A percentile compares a stretch with the other conserved stretches of the same genome.
Conservation (phyloP, 306 rosid genomes). For the Gillenia trifoliata region DNA sequence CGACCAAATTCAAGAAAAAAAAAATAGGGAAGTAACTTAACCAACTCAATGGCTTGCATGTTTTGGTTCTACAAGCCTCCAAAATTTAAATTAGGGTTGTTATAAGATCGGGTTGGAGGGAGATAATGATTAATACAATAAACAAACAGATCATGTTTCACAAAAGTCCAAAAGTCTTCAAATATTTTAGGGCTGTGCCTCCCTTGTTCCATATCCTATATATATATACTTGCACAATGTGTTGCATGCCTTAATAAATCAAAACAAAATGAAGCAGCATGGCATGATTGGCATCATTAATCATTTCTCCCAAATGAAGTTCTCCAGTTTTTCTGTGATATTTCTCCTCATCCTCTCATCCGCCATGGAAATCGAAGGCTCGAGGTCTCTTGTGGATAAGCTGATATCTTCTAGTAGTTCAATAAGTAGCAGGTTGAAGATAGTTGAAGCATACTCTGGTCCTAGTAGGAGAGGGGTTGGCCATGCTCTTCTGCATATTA, state of each 20-base stretch:
- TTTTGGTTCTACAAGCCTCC: not conserved
- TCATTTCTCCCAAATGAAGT: not conserved
- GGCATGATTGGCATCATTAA: constrained; percentile 2
- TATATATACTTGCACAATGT: not conserved
- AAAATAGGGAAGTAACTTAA: not conserved
- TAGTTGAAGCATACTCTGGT: constrained; percentile 52
- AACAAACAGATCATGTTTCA: constrained; percentile 9
- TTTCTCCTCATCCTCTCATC: constrained; percentile 23
- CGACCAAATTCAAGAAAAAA: not conserved
- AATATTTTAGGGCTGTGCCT: not conserved
- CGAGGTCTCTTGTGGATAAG: constrained; percentile 27
- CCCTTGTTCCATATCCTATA: not conserved
- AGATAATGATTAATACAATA: not conserved
- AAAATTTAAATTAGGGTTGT: not conserved
- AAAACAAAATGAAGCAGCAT: constrained; percentile 18
- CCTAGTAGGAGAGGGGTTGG: constrained; percentile 46
- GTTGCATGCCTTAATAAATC: not conserved
- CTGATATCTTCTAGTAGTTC: not conserved
- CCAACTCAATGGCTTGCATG: not conserved
- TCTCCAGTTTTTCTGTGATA: not conserved
- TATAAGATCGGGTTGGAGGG: constrained; percentile 4
- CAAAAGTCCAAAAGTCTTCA: not conserved
- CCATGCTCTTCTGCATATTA: constrained; percentile 12
- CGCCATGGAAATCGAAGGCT: constrained; percentile 30
- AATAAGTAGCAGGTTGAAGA: constrained; percentile 7